Evolutionary conservation across 768 basidiomycete genomes (phyloP).

Genomic region (Coprinopsis strossmayeri): DNA sequence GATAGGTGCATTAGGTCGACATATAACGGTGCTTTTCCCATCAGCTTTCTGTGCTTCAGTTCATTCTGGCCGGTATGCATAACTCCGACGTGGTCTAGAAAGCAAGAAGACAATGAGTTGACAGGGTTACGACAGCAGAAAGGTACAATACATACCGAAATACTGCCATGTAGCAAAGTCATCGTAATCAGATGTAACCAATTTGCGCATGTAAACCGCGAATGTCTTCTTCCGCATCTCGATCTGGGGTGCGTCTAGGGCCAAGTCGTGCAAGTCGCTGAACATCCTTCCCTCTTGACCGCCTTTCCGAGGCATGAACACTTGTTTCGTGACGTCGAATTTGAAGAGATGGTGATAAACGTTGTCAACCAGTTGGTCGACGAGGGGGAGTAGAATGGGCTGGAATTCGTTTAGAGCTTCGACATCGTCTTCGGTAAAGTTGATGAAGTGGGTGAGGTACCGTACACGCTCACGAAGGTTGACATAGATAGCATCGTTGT

Average conservation of each 20-base stretch:
- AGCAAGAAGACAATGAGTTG: background rate
- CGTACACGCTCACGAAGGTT: conserved; percentile 7
- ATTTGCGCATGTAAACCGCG: conserved; percentile 7
- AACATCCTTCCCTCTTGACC: conserved; percentile 8
- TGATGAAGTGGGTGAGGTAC: conserved; percentile 6
- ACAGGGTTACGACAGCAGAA: background rate
- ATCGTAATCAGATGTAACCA: conserved; percentile 9
- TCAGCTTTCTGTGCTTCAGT: conserved; percentile 8
- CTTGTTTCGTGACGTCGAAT: conserved; percentile 7
- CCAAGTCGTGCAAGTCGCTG: conserved; percentile 7
- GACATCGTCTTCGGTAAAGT: conserved; percentile 8
- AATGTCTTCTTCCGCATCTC: conserved; percentile 9
- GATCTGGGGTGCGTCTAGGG: conserved; percentile 8
- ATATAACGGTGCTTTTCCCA: conserved; percentile 8
- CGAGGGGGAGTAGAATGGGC: conserved; percentile 8
- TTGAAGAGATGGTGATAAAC: conserved; percentile 8
- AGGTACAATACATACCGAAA: conserved; percentile 5
- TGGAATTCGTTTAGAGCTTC: conserved; percentile 11
- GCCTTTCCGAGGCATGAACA: conserved; percentile 8
- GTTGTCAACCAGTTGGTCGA: conserved; percentile 8
- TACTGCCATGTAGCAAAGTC: conserved; percentile 12
- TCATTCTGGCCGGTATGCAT: conserved; percentile 7
- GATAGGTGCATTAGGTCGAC: conserved; percentile 9
- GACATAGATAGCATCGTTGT: conserved; percentile 3
- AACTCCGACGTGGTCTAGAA: conserved; percentile 7